Evolutionary conservation across 768 basidiomycete genomes (phyloP), one percentile per base, ranked within the genome.

Genomic region (Filobasidium floriforme): DNA sequence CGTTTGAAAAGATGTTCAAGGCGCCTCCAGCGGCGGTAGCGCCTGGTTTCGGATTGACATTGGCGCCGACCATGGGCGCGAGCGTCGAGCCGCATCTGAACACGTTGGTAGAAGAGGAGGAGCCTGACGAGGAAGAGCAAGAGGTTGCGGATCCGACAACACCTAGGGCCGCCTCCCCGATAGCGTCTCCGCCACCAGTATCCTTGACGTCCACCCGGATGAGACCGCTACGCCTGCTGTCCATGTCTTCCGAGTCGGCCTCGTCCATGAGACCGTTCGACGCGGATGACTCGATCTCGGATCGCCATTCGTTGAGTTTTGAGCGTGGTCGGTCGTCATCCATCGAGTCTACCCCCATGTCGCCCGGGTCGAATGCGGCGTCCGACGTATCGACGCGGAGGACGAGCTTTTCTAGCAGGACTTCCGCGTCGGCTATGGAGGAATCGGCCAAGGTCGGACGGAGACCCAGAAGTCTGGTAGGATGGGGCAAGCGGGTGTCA

Each of bases 1-100:
- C 54, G 22, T 57, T 57, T 28, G 54, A 57, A 7, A 22, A 15
- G 54, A 57, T 57, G 54, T 57, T 26, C 54, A 57, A 57, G 26
- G 29, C 22, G 22, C 54, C 54, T 15, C 54, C 54, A 15, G 18
- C 54, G 5, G 29, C 22, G 18, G 24, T 15, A 4, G 24, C 54
- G 24, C 24, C 24, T 24, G 54, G 54, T 9, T 57, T 57, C 29
- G 54, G 54, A 6, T 15, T 57, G 4, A 57, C 18, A 14, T 26
- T 32, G 22, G 54, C 24, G 26, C 54, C 54, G 22, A 32, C 29
- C 2, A 57, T 57, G 15, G 54, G 54, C 4, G 54, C 54, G 24
- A 57, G 54, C 29, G 54, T 57, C 12, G 54, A 57, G 24, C 54
- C 54, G 15, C 24, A 26, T 7, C 54, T 57, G 22, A 57, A 57